Evolutionary conservation across 371 early-diverging fungal species (phyloP).

Genomic region (Coemansia sp.): DNA sequence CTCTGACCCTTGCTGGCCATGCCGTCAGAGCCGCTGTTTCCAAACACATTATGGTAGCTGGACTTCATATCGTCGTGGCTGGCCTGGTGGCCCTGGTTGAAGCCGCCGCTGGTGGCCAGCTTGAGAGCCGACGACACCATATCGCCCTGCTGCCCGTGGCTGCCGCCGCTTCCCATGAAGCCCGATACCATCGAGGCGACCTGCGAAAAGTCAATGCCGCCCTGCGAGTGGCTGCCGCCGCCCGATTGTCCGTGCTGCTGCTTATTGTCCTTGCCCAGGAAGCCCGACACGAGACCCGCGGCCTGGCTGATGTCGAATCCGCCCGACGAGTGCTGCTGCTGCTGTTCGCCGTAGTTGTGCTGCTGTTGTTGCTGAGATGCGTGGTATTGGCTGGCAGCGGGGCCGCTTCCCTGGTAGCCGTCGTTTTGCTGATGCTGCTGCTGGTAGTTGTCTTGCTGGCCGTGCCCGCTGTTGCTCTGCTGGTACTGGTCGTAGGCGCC

Average conservation of each 20-base stretch:
- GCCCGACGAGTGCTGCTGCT: background rate
- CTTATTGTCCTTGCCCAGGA: conserved; percentile 11
- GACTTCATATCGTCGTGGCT: conserved; percentile 23
- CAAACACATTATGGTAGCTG: conserved; percentile 16
- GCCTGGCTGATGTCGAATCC: conserved; percentile 33
- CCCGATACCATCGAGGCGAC: conserved; percentile 12
- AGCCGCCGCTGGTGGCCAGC: conserved; percentile 30
- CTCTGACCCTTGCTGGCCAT: conserved; percentile 32
- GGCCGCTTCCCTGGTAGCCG: background rate
- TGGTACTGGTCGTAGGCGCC: conserved; percentile 39
- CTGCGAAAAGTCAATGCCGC: conserved; percentile 22
- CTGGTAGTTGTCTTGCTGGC: background rate
- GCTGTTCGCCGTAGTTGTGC: background rate
- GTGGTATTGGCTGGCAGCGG: conserved; percentile 20
- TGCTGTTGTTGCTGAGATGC: too few species aligned
- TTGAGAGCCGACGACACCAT: conserved; percentile 27
- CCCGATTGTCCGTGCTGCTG: background rate
- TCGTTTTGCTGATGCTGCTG: conserved; percentile 11
- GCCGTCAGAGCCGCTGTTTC: conserved; percentile 6
- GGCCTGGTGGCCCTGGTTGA: conserved; percentile 35
- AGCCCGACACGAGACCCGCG: conserved; percentile 19
- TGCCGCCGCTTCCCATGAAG: conserved; percentile 15
- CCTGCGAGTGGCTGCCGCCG: background rate
- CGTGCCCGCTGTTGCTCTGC: background rate
- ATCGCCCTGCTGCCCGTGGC: conserved; percentile 3